These are phyloP conservation scores for Ophiostoma piceae DNA, from an alignment of 2,329 filamentous ascomycete species.

Conservation along the genomic window DNA sequence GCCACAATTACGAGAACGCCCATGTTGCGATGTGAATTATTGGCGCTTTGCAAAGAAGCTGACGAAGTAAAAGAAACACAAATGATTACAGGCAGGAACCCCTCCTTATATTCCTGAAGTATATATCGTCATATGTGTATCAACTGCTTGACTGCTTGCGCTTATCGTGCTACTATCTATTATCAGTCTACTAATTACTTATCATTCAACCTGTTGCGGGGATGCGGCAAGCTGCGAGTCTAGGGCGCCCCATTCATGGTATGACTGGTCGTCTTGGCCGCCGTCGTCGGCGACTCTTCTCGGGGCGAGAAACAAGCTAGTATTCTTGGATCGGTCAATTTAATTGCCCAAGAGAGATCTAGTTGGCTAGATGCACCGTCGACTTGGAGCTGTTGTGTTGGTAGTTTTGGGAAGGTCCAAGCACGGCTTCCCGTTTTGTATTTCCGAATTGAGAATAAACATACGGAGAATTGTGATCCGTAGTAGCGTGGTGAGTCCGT, in stretches of 20 bases:
- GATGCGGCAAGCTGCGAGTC: background rate
- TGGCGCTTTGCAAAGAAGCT: background rate
- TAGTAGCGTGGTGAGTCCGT: background rate
- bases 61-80: background rate
- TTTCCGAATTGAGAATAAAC: slow-evolving; percentile 15
- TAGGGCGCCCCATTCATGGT: background rate
- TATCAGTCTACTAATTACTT: background rate
- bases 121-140: background rate
- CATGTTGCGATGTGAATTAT: background rate
- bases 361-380: background rate
- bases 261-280: slow-evolving; percentile 14
- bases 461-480: background rate
- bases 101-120: background rate
- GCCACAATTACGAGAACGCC: background rate
- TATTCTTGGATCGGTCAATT: background rate
- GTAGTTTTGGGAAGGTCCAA: background rate
- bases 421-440: slow-evolving; percentile 11
- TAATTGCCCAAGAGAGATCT: background rate
- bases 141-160: background rate
- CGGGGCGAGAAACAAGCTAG: background rate
- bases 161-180: background rate
- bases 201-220: background rate
- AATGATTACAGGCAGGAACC: background rate
- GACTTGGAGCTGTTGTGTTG: background rate
- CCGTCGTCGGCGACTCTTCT: slow-evolving; percentile 12